Percentiles rank a stretch among this genome's conserved stretches.
Conservation (phyloP, 2,329 filamentous ascomycete species). For the Apiospora rasikravindrae region DNA sequence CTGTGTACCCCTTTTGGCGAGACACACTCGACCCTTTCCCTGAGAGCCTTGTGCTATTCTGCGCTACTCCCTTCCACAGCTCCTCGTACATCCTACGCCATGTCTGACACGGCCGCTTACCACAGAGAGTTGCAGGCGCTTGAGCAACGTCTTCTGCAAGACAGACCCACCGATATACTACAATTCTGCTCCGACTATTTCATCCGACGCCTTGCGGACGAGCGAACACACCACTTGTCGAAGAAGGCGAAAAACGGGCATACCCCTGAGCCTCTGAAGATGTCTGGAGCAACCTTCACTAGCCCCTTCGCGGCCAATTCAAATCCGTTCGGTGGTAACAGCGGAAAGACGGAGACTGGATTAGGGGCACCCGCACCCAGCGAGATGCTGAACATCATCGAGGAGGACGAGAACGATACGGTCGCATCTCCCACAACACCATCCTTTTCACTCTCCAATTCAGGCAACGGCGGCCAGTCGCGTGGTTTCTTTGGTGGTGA, state of each 20-base stretch:
- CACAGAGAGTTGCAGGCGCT: slow-evolving; percentile 67
- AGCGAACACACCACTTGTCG: slow-evolving; percentile 62
- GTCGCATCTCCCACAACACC: slow-evolving; percentile 76
- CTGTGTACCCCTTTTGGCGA: slow-evolving; percentile 14
- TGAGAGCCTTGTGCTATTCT: slow-evolving; percentile 7
- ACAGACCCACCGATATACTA: slow-evolving; percentile 66
- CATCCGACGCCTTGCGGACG: slow-evolving; percentile 66
- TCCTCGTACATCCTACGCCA: slow-evolving; percentile 29
- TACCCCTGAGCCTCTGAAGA: slow-evolving; percentile 42
- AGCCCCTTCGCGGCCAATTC: slow-evolving; percentile 70
- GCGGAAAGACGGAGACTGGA: slow-evolving; percentile 40
- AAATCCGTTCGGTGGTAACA: slow-evolving; percentile 74
- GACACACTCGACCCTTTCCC: slow-evolving; percentile 1
- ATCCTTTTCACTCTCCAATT: slow-evolving; percentile 54
- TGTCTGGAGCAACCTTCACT: slow-evolving; percentile 83
- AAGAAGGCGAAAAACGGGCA: slow-evolving; percentile 19
- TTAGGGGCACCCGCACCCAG: slow-evolving; percentile 46
- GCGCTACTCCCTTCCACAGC: background rate
- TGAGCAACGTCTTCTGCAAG: slow-evolving; percentile 63
- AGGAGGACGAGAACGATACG: slow-evolving; percentile 82
- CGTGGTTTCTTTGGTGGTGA: slow-evolving; percentile 61
- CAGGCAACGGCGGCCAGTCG: slow-evolving; percentile 53
- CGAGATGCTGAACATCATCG: slow-evolving; percentile 66
- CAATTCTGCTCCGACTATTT: slow-evolving; percentile 76
- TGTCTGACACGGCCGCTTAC: slow-evolving; percentile 60